Conservation (phyloP, 805 yeast species). For the Saccharomyces paradoxus region DNA sequence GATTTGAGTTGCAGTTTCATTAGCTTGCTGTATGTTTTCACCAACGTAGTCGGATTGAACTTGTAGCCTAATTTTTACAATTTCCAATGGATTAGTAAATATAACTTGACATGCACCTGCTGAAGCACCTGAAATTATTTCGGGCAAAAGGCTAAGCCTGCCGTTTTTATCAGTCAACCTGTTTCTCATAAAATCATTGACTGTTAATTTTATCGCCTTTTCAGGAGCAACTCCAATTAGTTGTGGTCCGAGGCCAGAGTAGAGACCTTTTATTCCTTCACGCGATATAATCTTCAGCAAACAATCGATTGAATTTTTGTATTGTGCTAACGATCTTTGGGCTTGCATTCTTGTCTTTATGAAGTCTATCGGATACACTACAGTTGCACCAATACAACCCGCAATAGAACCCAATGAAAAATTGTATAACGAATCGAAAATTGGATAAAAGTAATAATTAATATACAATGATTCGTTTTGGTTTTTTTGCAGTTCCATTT, state of each 20-base stretch:
- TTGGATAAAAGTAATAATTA: conserved; percentile 43
- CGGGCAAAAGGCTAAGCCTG: conserved; percentile 50
- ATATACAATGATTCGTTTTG: conserved; percentile 26
- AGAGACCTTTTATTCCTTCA: conserved; percentile 81
- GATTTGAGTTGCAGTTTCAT: conserved; percentile 44
- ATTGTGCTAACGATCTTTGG: conserved; percentile 63
- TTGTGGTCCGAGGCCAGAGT: conserved; percentile 91
- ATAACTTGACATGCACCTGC: conserved; percentile 97
- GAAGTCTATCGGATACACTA: conserved; percentile 92
- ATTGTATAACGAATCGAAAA: conserved; percentile 81
- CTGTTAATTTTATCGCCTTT: conserved; percentile 92
- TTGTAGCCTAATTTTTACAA: conserved; percentile 89
- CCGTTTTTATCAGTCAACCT: conserved; percentile 48
- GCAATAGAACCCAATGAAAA: conserved; percentile 89
- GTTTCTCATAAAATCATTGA: conserved; percentile 79
- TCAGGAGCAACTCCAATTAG: conserved; percentile 97
- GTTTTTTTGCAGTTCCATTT: conserved; percentile 23
- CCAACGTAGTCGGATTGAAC: conserved; percentile 68
- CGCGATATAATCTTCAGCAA: conserved; percentile 62
- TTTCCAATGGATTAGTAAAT: conserved; percentile 92
- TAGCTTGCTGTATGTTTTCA: conserved; percentile 33
- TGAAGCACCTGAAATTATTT: conserved; percentile 78
- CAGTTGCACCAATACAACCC: conserved; percentile 97
- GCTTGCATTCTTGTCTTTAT: conserved; percentile 97
- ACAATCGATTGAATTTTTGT: conserved; percentile 80